These are phyloP conservation scores for Candida xyloterini DNA, from an alignment of 805 yeast species.

Conservation along the genomic window DNA sequence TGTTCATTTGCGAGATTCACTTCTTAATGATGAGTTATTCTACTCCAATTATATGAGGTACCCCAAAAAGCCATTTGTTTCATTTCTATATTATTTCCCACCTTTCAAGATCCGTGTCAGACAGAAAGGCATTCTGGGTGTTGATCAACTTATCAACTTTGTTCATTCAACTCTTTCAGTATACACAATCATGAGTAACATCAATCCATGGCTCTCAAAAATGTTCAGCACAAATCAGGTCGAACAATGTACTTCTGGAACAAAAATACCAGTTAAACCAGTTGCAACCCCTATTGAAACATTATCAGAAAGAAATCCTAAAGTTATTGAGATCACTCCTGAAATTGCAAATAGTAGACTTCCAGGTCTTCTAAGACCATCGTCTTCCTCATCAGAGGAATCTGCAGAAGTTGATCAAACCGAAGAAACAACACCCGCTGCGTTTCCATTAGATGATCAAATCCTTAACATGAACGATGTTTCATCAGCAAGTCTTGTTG, in stretches of 20 bases:
- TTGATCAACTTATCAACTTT: conserved; percentile 30
- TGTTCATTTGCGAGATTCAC: conserved; percentile 8
- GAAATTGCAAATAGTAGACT: conserved; percentile 19
- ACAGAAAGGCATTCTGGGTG: conserved; percentile 19
- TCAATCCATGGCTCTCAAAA: conserved; percentile 26
- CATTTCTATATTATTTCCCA: conserved; percentile 22
- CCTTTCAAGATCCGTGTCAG: conserved; percentile 17
- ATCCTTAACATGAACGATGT: conserved; percentile 32
- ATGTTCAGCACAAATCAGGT: conserved; percentile 7
- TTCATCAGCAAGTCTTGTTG: conserved; percentile 35
- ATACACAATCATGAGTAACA: conserved; percentile 29
- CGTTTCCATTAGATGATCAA: conserved; percentile 33
- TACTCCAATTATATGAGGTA: conserved; percentile 17
- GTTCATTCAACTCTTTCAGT: conserved; percentile 29
- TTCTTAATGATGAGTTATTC: conserved; percentile 10
- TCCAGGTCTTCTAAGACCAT: conserved; percentile 13
- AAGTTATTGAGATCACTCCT: conserved; percentile 13
- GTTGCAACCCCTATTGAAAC: not conserved
- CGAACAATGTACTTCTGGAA: conserved; percentile 1
- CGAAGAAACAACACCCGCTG: conserved; percentile 21
- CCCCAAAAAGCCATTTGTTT: conserved; percentile 22
- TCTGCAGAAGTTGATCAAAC: conserved; percentile 10
- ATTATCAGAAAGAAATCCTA: not conserved
- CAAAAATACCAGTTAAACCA: conserved; percentile 1
- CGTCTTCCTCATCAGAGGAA: conserved; percentile 7